Evolutionary conservation across 2,329 filamentous ascomycete genomes (phyloP), one percentile per base, ranked within the genome.

Genomic region (Boeremia exigua): DNA sequence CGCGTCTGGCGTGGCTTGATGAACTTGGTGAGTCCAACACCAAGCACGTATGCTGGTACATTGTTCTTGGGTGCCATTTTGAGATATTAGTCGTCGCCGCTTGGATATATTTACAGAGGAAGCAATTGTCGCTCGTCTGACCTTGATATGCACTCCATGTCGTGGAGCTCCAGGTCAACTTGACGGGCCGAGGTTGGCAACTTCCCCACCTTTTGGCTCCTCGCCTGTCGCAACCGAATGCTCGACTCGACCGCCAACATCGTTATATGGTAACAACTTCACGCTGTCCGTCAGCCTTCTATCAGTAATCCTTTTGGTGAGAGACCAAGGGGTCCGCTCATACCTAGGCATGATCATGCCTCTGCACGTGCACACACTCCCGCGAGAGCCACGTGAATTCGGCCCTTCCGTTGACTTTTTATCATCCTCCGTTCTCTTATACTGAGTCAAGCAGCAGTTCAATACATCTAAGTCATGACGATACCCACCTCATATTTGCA

Each of bases 11-110:
- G 86, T 27, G 93, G 93, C 81, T 96, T 97, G 86, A 97, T 93
- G 84, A 98, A 98, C 79, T 96, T 96, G 79, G 94, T 97, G 88
- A 98, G 92, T 79, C 94, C 94, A 63, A 98, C 94, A 80, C 94
- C 94, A 48, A 97, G 86, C 72, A 98, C 91, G 81, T 97, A 97
- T 80, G 81, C 81, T 54, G 82, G 82, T 14, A 65, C 59, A 30
- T 72, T 46, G 39, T 69, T 70, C 39, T 69, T 66, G 2, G 65
- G 55, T 14, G 65, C 61, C 68, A 73, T 74, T 9, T 45, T 59
- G 51, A 40, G 15, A 43, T 19, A 15, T 44, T n/a, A 37, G 15
- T n/a, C 12, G 4, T 37, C 30, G 4, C 23, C 12, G 30, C 30
- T 6, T 27, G 29, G 5, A 6, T 17, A 8, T 19, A 10, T 11